Conservation (phyloP, 2,329 filamentous ascomycete species). For the Akanthomyces lecanii region DNA sequence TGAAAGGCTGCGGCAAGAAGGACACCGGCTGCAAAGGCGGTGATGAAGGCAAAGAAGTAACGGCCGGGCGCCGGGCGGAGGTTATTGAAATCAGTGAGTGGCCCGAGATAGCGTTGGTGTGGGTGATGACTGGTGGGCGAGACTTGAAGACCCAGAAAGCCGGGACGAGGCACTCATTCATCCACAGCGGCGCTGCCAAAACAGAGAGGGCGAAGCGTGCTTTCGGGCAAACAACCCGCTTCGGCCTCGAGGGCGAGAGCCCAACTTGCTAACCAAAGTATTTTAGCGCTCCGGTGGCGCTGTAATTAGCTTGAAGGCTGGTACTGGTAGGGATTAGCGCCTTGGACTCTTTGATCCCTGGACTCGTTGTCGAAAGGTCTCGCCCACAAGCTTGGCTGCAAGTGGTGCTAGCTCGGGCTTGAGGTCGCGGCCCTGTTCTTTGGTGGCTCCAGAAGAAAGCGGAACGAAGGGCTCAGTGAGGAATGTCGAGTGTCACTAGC, state of each 20-base stretch:
- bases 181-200: not conserved
- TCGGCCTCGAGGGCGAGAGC: not conserved
- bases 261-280: not conserved
- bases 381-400: constrained; percentile 12
- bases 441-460: not conserved
- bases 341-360: constrained; percentile 6
- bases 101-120: constrained; percentile 13
- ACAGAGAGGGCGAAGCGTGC: not conserved
- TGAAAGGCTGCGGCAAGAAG: not conserved
- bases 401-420: constrained; percentile 9
- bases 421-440: not conserved
- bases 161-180: constrained; percentile 4
- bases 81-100: constrained; percentile 6
- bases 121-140: constrained; percentile 1
- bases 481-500: constrained; percentile 8
- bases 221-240: constrained; percentile 6
- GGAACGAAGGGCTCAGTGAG: not conserved
- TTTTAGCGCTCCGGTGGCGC: constrained; percentile 11
- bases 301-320: constrained; percentile 13
- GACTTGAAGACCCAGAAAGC: constrained; percentile 15
- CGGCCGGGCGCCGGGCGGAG: not conserved
- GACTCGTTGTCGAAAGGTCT: constrained; percentile 15
- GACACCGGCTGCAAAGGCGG: not conserved
- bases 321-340: constrained; percentile 15
- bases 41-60: constrained; percentile 10